Evolutionary conservation across 331 rosid species (phyloP), one percentile per base, ranked within the genome.

Genomic region (Erythrophleum ivorense): DNA sequence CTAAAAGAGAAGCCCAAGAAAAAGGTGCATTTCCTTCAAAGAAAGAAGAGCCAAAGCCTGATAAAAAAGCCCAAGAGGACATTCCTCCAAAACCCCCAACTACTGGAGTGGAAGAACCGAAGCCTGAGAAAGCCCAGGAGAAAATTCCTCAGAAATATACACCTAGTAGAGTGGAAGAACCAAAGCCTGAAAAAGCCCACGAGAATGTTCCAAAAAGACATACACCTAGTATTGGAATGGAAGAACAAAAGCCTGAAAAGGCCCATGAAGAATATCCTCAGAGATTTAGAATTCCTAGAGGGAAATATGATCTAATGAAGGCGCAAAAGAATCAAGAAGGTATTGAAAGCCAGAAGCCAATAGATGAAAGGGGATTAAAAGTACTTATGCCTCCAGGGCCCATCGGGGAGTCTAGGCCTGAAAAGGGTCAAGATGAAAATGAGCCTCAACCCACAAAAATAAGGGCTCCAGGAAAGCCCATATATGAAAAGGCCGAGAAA

Each of bases 401-500:
- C 29, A 24, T 24, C 29, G 29, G 29, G 29, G 29, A 83, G 43
- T 48, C 68, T 48, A 66, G 9, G 41, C 48, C 70, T 60, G 77
- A 3, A 13, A 54, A 75, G 68, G 77, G 3, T 41, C 69, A 34
- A 72, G 62, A 72, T 1, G 82, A 63, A 70, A 54, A 43, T 46
- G 75, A 41, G 21, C 52, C 59, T 57, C 81, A 57, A 40, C 36
- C 55, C 16, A 57, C 16, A 3, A 4, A 74, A 54, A 12, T 8
- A 16, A 40, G 29, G 38, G 70, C 48, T 33, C 71, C 60, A 1
- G 14, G 0, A 48, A 64, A 48, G 64, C 50, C 34, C 73, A 71
- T 3, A n/a, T 75, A 70, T 9, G 75, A 48, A 48, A 83, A 48
- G 24, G 6, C 71, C 67, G 75, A 66, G 24, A 54, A 62, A 55